phyloP scores from a whole-genome alignment of 2,329 filamentous ascomycete genomes.

The Diaporthe batatas region DNA sequence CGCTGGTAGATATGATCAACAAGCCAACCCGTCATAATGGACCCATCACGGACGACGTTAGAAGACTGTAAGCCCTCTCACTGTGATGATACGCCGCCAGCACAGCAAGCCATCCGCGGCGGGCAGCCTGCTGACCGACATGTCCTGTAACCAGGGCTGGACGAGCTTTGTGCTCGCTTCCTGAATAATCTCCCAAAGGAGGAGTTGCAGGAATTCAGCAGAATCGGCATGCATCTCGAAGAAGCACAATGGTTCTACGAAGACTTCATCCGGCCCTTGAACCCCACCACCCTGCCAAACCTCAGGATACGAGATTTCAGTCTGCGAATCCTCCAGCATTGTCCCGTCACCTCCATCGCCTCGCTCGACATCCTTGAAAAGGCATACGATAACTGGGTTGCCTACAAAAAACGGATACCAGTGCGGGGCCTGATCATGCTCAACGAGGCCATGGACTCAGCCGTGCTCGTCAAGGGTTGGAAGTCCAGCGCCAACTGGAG shows the following conservation, averaged over 20 bases:
- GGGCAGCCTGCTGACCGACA: conserved; percentile 43
- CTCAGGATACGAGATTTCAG: conserved; percentile 89
- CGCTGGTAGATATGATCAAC: conserved; percentile 40
- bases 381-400: conserved; percentile 91
- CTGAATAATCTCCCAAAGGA: conserved; percentile 96
- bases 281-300: conserved; percentile 82
- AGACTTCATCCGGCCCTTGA: conserved; percentile 94
- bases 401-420: conserved; percentile 94
- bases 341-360: conserved; percentile 86
- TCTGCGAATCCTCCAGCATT: conserved; percentile 92
- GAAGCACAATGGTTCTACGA: conserved; percentile 99
- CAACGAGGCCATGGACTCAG: conserved; percentile 93
- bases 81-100: conserved; percentile 6
- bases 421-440: conserved; percentile 95
- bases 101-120: conserved; percentile 27
- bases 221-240: conserved; percentile 98
- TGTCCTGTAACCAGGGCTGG: conserved; percentile 76
- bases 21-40: conserved; percentile 37
- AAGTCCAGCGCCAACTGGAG: conserved; percentile 98
- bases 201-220: conserved; percentile 89
- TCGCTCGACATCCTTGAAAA: conserved; percentile 81
- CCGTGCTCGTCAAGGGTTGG: conserved; percentile 95
- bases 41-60: conserved; percentile 39
- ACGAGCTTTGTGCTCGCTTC: conserved; percentile 98
- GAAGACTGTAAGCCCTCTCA: conserved; percentile 40